Base-by-base conservation (phyloP, 2,329 filamentous ascomycete genomes). In the Chaetomiaceae sp. region DNA sequence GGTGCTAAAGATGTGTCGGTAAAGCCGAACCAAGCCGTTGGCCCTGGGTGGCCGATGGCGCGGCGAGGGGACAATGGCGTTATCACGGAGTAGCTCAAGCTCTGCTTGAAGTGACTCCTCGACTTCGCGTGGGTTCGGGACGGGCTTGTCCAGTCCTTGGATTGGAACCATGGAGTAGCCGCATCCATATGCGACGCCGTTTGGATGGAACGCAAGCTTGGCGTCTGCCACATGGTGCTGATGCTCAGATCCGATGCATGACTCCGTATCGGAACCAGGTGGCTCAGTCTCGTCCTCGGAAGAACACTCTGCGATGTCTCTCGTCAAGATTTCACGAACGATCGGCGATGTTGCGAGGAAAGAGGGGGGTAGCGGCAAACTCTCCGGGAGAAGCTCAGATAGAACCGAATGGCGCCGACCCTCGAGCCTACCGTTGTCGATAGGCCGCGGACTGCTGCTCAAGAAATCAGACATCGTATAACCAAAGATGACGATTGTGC, bases 191-290 rank as follows among this genome's bases (percentile, higher is more conserved):
- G 53, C 53, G 19, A 58, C 47, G 10, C 56, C 56, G 11, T 51
- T 55, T 8, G 56, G 55, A 45, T 58, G 56, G 45, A 58, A 58
- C 19, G 55, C 53, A 3, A 58, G 49, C 27, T 50, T 51, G 7
- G 49, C 52, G 12, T 54, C 53, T 11, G 39, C 18, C 19, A 36
- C 19, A 14, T 38, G n/a, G 8, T 6, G 22, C 9, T 24, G 22
- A 9, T 9, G 22, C 6, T 24, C 22, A 9, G 22, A 24, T 24
- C 9, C 22, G 22, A n/a, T n/a, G n/a, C n/a, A n/a, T n/a, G 29
- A 19, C 29, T 29, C 6, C 27, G 34, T 9, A n/a, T n/a, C n/a
- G n/a, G 35, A 22, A 7, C 35, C 37, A n/a, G 39, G 15, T 1
- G 48, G 8, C 4, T 47, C 38, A 6, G 47, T 18, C 7, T 50